Conservation (phyloP, 2,329 filamentous ascomycete genomes). For the Fusarium redolens region DNA sequence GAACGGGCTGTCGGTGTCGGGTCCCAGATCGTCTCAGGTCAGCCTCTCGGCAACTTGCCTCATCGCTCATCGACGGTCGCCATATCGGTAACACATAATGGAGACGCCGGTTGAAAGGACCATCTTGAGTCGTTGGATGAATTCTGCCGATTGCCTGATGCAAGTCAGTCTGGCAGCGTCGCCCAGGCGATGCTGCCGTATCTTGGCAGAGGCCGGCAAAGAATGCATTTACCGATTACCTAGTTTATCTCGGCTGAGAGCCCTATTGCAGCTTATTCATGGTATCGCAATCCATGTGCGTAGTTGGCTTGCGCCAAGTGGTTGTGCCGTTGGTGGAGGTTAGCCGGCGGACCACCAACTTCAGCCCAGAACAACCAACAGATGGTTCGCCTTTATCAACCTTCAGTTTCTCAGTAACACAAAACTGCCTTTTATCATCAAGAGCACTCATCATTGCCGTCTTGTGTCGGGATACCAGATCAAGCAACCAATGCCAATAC, state of each 20-base stretch:
- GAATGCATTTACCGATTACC: background rate
- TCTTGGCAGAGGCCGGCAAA: conserved; percentile 1
- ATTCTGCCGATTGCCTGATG: conserved; percentile 1
- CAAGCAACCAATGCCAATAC: background rate
- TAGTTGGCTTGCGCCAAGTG: conserved; percentile 9
- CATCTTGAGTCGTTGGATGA: background rate
- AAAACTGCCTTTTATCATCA: background rate
- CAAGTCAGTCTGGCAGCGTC: conserved; percentile 18
- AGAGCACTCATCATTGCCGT: background rate
- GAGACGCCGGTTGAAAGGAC: conserved; percentile 2
- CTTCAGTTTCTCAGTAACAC: conserved; percentile 13
- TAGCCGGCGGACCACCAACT: conserved; percentile 27
- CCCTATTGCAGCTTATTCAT: background rate
- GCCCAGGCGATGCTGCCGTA: conserved; percentile 3
- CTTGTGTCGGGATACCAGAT: background rate
- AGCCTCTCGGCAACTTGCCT: conserved; percentile 15
- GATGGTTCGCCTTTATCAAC: conserved; percentile 7
- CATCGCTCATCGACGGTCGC: conserved; percentile 23
- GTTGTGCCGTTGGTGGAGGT: background rate
- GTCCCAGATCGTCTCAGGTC: conserved; percentile 1
- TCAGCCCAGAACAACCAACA: background rate
- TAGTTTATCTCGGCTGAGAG: background rate
- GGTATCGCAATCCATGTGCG: background rate
- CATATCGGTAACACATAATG: conserved; percentile 15
- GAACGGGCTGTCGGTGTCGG: conserved; percentile 6